phyloP scores from a whole-genome alignment of 1,139 yeast species.

The Candida albicans region DNA sequence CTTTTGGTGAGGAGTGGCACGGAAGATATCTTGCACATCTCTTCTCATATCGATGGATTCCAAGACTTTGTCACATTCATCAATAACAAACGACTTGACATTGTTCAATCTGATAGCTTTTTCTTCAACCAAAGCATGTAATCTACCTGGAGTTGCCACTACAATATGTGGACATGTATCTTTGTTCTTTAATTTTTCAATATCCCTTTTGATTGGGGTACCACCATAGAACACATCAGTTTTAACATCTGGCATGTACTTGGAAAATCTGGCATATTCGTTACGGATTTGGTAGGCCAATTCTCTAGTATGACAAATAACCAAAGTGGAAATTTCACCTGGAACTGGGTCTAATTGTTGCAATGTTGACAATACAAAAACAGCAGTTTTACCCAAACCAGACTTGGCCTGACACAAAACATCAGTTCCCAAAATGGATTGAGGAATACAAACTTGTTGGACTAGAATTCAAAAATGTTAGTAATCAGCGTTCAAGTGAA shows the following conservation, averaged over 20 bases:
- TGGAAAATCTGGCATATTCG: slow-evolving; percentile 96
- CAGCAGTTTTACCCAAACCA: slow-evolving; percentile 99
- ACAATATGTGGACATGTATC: slow-evolving; percentile 96
- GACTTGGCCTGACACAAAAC: slow-evolving; percentile 99
- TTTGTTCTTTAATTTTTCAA: slow-evolving; percentile 84
- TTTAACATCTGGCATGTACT: slow-evolving; percentile 96
- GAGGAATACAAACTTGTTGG: slow-evolving; percentile 98
- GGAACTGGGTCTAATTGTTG: slow-evolving; percentile 98
- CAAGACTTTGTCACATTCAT: slow-evolving; percentile 97
- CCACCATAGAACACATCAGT: slow-evolving; percentile 98
- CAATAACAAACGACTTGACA: slow-evolving; percentile 93
- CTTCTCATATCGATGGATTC: slow-evolving; percentile 95
- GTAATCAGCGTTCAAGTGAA: neutral
- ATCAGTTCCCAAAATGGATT: slow-evolving; percentile 96
- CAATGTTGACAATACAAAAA: slow-evolving; percentile 90
- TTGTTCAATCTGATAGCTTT: slow-evolving; percentile 84
- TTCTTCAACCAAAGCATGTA: slow-evolving; percentile 90
- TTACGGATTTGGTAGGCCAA: slow-evolving; percentile 97
- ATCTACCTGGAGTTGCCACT: slow-evolving; percentile 98
- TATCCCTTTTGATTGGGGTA: slow-evolving; percentile 81
- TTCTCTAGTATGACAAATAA: slow-evolving; percentile 97
- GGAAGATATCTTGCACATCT: slow-evolving; percentile 97
- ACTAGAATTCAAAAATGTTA: slow-evolving; percentile 41
- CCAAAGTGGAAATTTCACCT: slow-evolving; percentile 93
- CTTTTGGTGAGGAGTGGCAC: slow-evolving; percentile 96